A percentile compares a stretch with the other conserved stretches of the same genome.
These are phyloP conservation scores for Withania somnifera DNA, from an alignment of 305 asterid genomes.

Conservation along the genomic window DNA sequence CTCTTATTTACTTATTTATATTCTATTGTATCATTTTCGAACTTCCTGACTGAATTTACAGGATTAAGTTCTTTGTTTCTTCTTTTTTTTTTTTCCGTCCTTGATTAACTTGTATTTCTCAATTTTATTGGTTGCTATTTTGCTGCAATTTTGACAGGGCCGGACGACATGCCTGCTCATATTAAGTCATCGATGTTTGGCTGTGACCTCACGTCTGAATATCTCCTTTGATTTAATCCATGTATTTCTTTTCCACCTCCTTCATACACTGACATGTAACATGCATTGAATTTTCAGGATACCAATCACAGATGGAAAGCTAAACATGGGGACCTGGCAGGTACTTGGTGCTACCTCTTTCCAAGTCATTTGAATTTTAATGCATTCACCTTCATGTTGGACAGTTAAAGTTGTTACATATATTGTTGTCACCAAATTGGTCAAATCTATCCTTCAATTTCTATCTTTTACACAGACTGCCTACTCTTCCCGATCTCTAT, in stretches of 20 bases:
- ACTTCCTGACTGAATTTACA: neutral
- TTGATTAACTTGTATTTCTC: neutral
- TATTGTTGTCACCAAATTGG: neutral
- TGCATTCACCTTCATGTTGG: neutral
- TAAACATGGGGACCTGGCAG: conserved; percentile 99
- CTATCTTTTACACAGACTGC: neutral
- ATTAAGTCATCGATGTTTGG: conserved; percentile 97
- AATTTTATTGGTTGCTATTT: neutral
- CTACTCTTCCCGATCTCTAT: neutral
- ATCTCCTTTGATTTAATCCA: conserved; percentile 6
- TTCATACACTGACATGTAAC: neutral
- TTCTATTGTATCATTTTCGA: neutral
- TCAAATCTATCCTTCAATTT: neutral
- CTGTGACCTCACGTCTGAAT: conserved; percentile 61
- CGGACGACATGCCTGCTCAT: conserved; percentile 98
- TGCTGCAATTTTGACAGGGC: conserved; percentile 45
- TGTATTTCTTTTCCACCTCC: neutral
- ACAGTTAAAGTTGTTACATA: neutral
- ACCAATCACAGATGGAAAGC: conserved; percentile 80
- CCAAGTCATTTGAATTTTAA: neutral
- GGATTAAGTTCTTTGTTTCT: neutral
- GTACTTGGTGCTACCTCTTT: conserved; percentile 22
- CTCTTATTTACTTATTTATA: neutral
- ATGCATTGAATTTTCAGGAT: conserved; percentile 37
- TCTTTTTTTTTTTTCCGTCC: neutral